These are phyloP conservation scores for Lablab purpureus DNA, from an alignment of 306 rosid genomes.

Conservation along the genomic window DNA sequence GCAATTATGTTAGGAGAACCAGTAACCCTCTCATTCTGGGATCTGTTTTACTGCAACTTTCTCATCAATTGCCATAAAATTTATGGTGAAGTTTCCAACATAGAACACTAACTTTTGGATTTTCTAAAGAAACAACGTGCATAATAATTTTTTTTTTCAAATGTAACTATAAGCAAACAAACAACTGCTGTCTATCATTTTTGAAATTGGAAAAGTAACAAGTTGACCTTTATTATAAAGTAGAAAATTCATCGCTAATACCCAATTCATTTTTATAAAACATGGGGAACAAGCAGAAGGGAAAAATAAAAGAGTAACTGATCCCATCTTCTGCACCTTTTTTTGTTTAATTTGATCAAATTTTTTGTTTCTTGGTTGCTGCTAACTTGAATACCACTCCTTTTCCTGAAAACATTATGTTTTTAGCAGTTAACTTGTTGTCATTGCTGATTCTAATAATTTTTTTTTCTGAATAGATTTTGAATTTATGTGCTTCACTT, in stretches of 20 bases:
- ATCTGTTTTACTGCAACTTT: constrained; percentile 8
- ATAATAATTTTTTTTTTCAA: not conserved
- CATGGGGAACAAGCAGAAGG: not conserved
- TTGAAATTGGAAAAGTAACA: constrained; percentile 15
- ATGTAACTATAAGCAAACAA: not conserved
- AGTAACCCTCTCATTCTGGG: constrained; percentile 14
- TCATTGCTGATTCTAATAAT: not conserved
- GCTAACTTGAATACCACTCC: not conserved
- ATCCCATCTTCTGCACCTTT: not conserved
- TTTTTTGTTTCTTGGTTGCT: not conserved
- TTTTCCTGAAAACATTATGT: not conserved
- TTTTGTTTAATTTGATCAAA: constrained; percentile 6
- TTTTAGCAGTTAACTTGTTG: not conserved
- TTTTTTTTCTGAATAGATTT: not conserved
- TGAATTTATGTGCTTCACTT: constrained; percentile 30
- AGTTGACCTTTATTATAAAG: not conserved
- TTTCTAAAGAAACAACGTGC: not conserved
- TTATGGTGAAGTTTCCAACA: not conserved
- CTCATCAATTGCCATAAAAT: constrained; percentile 2
- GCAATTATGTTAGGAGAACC: not conserved
- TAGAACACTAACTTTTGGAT: not conserved
- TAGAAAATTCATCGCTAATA: not conserved
- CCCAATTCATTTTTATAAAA: not conserved
- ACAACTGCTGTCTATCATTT: not conserved
- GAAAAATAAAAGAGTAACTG: constrained; percentile 3